phyloP scores from a whole-genome alignment of 805 yeast species.

The Zygotorulaspora chibaensis region DNA sequence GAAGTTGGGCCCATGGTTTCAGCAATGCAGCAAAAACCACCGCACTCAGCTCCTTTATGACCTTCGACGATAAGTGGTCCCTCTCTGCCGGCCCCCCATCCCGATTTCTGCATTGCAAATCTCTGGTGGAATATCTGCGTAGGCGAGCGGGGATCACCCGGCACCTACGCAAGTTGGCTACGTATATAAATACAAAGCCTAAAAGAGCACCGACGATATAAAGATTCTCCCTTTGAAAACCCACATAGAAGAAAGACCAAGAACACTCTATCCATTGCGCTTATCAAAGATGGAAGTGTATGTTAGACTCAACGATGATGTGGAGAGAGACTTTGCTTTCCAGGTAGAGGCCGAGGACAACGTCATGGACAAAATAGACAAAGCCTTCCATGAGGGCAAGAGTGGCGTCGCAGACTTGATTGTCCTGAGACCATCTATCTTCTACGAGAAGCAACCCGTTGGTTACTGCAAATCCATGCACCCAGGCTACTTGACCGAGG shows the following conservation, averaged over 20 bases:
- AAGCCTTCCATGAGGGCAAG: conserved; percentile 43
- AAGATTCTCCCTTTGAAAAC: too few relatives aligned
- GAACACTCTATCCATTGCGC: not conserved
- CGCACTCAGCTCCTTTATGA: too few relatives aligned
- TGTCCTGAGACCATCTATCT: conserved; percentile 73
- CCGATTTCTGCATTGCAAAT: too few relatives aligned
- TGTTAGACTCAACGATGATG: conserved; percentile 79
- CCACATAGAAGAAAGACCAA: not conserved
- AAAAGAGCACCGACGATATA: not conserved
- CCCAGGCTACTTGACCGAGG: conserved; percentile 68
- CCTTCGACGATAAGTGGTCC: too few relatives aligned
- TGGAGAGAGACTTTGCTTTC: conserved; percentile 87
- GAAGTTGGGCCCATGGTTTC: too few relatives aligned
- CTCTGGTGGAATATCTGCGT: too few relatives aligned
- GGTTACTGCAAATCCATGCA: conserved; percentile 60
- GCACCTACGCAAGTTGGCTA: too few relatives aligned
- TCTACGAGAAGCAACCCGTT: conserved; percentile 59
- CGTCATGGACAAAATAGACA: conserved; percentile 53
- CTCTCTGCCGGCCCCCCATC: too few relatives aligned
- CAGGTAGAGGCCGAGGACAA: conserved; percentile 57
- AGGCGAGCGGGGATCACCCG: too few relatives aligned
- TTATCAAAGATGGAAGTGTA: conserved; percentile 39
- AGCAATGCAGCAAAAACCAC: too few relatives aligned
- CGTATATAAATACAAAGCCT: not conserved
- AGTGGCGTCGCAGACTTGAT: conserved; percentile 48